phyloP scores from a whole-genome alignment of 2,329 filamentous ascomycete genomes.

The Apiospora marii region DNA sequence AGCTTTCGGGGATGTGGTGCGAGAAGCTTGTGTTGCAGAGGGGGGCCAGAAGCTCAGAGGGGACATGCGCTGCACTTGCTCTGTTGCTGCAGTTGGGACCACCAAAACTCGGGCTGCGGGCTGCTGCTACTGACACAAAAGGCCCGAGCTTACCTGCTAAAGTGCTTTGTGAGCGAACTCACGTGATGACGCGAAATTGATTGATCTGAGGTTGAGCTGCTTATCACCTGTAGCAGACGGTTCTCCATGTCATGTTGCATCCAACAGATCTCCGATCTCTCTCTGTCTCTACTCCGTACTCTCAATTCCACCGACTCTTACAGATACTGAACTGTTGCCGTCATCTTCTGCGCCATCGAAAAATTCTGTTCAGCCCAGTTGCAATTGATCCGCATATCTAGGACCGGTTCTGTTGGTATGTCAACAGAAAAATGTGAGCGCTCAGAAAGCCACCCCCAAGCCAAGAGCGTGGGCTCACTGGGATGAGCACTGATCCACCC shows the following conservation, averaged over 20 bases:
- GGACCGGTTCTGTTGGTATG: not conserved
- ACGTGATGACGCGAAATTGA: not conserved
- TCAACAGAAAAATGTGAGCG: not conserved
- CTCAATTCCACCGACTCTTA: not conserved
- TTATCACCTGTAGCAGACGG: not conserved
- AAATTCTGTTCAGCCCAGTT: not conserved
- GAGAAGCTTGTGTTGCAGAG: conserved; percentile 5
- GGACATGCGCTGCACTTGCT: no score
- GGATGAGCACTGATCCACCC: conserved; percentile 3
- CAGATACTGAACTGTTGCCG: not conserved
- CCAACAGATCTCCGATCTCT: not conserved
- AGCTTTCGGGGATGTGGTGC: conserved; percentile 5
- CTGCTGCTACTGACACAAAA: not conserved
- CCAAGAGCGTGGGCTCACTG: not conserved
- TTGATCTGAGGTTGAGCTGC: not conserved
- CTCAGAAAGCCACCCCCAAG: conserved; percentile 13
- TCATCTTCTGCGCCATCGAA: not conserved
- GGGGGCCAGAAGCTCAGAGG: not conserved
- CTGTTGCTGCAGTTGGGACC: not conserved
- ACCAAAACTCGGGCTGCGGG: not conserved
- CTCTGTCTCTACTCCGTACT: no score
- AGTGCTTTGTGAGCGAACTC: not conserved
- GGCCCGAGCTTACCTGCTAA: not conserved
- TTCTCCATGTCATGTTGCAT: not conserved
- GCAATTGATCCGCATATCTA: not conserved